Evolutionary conservation across 441 rosid genomes (phyloP), one percentile per base, ranked within the genome.

Genomic region (Adansonia rubrostipa): DNA sequence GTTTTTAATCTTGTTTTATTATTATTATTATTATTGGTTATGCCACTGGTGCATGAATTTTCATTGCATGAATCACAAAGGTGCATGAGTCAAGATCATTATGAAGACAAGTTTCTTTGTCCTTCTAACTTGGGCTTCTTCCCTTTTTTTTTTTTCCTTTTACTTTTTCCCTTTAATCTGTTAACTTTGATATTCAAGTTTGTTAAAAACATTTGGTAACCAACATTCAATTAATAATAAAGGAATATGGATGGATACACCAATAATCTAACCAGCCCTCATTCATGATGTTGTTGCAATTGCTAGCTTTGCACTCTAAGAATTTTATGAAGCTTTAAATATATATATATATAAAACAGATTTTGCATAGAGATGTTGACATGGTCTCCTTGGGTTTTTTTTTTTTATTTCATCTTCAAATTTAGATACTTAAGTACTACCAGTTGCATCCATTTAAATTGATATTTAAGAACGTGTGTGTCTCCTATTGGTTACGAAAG

Each of bases 41-140:
- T 17, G 51, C 5, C 53, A 66, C 3, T 42, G 15, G 28, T 66
- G 51, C 71, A 42, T 66, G 51, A 66, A 17, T 42, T 42, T 17
- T 66, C 28, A 42, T 7, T 42, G 51, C 73, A 47, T 6, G 40
- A 20, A 50, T n/a, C 56, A 22, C 57, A 58, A 65, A 75, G 15
- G 10, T 24, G 28, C 28, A 24, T 47, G 68, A 76, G 62, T 66
- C 50, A n/a, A 7, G 24, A 17, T 66, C 50, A 66, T 17, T 17
- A 9, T 42, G 51, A 9, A 9, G n/a, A 3, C 58, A 77, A 80
- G 74, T 60, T 80, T 77, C 48, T 20, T 54, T 73, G 3, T 28
- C 3, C 24, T 7, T 2, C 6, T 42, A 42, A 17, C 7, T 57
- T 36, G 50, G 15, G 2, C 53, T 64, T 45, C 22, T 40, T 6